Base-by-base conservation (phyloP, 148 eudicot species). In the Euryodendron excelsum region DNA sequence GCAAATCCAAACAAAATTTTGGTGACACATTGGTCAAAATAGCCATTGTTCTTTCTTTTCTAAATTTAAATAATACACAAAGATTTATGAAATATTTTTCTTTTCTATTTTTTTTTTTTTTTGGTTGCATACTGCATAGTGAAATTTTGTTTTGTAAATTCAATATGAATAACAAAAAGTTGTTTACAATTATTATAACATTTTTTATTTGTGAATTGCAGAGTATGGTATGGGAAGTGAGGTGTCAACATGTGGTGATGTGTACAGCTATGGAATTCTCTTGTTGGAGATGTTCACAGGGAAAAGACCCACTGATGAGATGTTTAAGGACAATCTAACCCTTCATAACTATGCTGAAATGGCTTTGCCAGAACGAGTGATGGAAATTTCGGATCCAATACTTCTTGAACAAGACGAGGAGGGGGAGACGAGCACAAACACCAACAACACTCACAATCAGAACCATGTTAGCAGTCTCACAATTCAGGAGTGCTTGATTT, bases 221-320 rank as follows among this genome's bases (percentile, higher is more conserved):
- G 77, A 74, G 77, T 39, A 74, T 41, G 77, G 77, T 8, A 41
- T 74, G 77, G 77, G 77, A 27, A 39, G 68, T 41, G 53, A 60
- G 4, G 68, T 41, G 52, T 59, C 68, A 10, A 74, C 25, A 3
- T 28, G 36, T 6, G 69, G 78, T 12, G 78, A 75, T 60, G 78
- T 75, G 50, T 75, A 75, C 78, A 75, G 78, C 56, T 75, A 61
- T 61, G 78, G 78, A 21, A 61, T 75, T 28, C 78, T 75, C 68
- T 61, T 75, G 69, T 28, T 75, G 30, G 78, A 75, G 69, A 60
- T 61, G 55, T 60, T 75, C 52, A 61, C 56, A 0, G 78, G 78
- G 41, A 75, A 45, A 61, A 75, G 56, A 14, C 78, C 78, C 18
- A 75, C 78, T 4, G 56, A 75, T 61, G 69, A 61, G 39, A 73